Evolutionary conservation across 345 rosid genomes (phyloP).

Genomic region (Eucalyptus pauciflora): DNA sequence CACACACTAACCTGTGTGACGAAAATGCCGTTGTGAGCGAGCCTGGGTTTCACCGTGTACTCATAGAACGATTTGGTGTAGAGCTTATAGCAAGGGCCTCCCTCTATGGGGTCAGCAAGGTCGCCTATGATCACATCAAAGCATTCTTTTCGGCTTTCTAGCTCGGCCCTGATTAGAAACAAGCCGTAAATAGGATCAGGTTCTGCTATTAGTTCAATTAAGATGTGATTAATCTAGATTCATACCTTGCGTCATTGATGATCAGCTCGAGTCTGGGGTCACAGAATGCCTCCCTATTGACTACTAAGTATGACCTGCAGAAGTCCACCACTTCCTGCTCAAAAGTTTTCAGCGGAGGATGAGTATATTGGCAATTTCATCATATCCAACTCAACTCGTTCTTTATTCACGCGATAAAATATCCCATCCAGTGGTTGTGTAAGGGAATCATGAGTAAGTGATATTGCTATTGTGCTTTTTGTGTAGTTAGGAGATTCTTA

Average conservation of each 20-base stretch:
- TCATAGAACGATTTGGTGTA: slow-evolving; percentile 59
- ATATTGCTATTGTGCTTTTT: neutral
- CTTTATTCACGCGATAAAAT: no score
- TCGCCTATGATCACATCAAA: slow-evolving; percentile 60
- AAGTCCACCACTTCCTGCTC: slow-evolving; percentile 58
- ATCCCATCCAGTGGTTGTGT: neutral
- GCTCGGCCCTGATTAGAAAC: slow-evolving; percentile 25
- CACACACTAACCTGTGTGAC: slow-evolving; percentile 35
- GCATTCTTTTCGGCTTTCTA: slow-evolving; percentile 23
- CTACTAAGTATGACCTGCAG: slow-evolving; percentile 38
- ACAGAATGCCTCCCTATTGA: slow-evolving; percentile 39
- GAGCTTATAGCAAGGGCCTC: slow-evolving; percentile 60
- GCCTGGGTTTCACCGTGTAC: slow-evolving; percentile 34
- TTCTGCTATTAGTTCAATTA: neutral
- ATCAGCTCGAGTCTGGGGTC: slow-evolving; percentile 34
- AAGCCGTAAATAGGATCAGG: neutral
- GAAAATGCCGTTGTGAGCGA: slow-evolving; percentile 36
- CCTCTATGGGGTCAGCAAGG: slow-evolving; percentile 64
- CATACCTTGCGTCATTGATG: slow-evolving; percentile 51
- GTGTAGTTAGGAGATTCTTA: neutral
- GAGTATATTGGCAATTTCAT: neutral
- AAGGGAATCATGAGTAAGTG: neutral
- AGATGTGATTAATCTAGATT: neutral
- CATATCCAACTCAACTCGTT: neutral
- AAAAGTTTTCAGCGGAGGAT: neutral